Evolutionary conservation across 768 basidiomycete genomes (phyloP), one percentile per base, ranked within the genome.

Genomic region (Boletus eberwhitei): DNA sequence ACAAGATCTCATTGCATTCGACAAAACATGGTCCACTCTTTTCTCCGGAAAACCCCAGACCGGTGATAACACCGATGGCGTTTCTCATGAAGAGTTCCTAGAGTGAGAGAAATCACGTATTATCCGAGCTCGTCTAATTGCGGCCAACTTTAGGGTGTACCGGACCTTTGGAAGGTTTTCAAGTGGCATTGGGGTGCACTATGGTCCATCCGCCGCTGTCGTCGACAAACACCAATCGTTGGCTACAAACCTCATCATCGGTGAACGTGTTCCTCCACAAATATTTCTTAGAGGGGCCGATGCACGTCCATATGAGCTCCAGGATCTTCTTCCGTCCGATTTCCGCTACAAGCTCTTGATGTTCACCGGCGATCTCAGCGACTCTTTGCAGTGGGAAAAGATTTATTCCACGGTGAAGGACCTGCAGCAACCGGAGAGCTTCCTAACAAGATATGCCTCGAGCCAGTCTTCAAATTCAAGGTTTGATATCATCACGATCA

Each of bases 11-110:
- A 80, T 83, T 56, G 64, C 72, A 48, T 81, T 81, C 50, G 82
- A 83, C 64, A 79, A 79, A 51, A 71, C 72, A 53, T 81, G 78
- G 58, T 75, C 78, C 0, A 72, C 76, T 2, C 69, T 82, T 19
- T 82, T 82, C 67, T 82, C 79, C 2, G 79, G 79, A 43, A 82
- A 82, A 67, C 78, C 83, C 6, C 59, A 71, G 12, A 74, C 71
- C 0, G 59, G 68, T 24, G 67, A 64, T 58, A 67, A 75, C 55
- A 47, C 56, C 14, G 70, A 73, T 45, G 81, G 79, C 9, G 63
- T 66, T 48, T 63, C 60, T 12, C 75, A 77, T 39, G 71, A 79
- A 45, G 64, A 80, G 29, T 81, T 83, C 68, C 57, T 80, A 8
- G 64, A 65, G 79, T 76, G 37, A 50, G 74, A 62, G 12, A 29